These are phyloP conservation scores for Metarhizium brunneum DNA, from an alignment of 2,329 filamentous ascomycete species.

Conservation along the genomic window DNA sequence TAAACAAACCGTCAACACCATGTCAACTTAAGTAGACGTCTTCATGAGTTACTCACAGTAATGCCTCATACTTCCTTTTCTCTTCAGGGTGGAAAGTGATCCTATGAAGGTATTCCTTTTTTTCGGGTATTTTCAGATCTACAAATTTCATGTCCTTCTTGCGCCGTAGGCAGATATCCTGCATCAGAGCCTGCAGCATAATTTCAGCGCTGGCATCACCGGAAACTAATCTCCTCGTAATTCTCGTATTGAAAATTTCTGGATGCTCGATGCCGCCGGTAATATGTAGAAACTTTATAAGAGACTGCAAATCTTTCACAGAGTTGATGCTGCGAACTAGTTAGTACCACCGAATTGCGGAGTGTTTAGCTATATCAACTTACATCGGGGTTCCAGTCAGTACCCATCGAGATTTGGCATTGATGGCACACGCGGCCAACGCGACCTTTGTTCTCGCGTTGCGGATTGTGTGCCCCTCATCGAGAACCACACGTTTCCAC, in stretches of 20 bases:
- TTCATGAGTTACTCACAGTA: conserved; percentile 41
- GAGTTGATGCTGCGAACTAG: conserved; percentile 53
- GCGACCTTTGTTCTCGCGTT: conserved; percentile 68
- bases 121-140: conserved; percentile 66
- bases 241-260: conserved; percentile 58
- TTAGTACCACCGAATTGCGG: conserved; percentile 14
- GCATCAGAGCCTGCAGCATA: conserved; percentile 68
- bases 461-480: conserved; percentile 76
- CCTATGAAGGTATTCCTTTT: conserved; percentile 69
- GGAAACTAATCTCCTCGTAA: conserved; percentile 53
- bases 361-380: conserved; percentile 13
- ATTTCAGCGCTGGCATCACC: conserved; percentile 49
- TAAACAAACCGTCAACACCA: conserved; percentile 22
- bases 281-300: conserved; percentile 68
- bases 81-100: conserved; percentile 68
- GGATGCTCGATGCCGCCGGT: conserved; percentile 66
- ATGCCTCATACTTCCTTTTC: conserved; percentile 64
- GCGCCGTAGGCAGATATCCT: conserved; percentile 69
- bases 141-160: conserved; percentile 86
- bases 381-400: conserved; percentile 72
- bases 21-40: background rate
- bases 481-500: conserved; percentile 73
- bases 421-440: conserved; percentile 55
- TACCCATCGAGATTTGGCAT: conserved; percentile 68
- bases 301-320: conserved; percentile 70